Percentiles rank a stretch among this genome's conserved stretches.
phyloP scores from a whole-genome alignment of 768 basidiomycete genomes.

The Kwoniella dendrophila region DNA sequence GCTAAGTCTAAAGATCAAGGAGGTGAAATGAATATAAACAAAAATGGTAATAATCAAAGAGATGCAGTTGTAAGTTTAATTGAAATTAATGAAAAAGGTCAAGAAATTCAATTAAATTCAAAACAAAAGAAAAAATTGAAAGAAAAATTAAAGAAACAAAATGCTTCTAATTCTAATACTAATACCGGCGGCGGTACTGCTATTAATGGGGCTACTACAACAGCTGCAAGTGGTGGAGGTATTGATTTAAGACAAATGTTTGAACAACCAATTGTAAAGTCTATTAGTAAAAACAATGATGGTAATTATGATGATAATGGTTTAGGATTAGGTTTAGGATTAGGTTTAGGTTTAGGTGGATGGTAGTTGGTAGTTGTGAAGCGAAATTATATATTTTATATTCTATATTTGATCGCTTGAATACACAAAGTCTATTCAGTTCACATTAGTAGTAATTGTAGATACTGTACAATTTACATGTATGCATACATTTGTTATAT shows the following conservation, averaged over 20 bases:
- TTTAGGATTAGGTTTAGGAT: neutral
- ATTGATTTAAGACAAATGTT: constrained; percentile 30
- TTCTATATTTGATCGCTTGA: too few species aligned
- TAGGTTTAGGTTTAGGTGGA: constrained; percentile 45
- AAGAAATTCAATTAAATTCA: constrained; percentile 17
- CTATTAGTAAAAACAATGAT: neutral
- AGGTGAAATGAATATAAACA: neutral
- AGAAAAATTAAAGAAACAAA: constrained; percentile 20
- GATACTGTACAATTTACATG: too few species aligned
- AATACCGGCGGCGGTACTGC: too few species aligned
- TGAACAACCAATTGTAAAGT: constrained; percentile 6
- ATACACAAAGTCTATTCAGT: too few species aligned
- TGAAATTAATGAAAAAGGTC: constrained; percentile 29
- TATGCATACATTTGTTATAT: too few species aligned
- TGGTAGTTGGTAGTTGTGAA: constrained; percentile 29
- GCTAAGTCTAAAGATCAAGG: neutral
- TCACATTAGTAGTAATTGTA: too few species aligned
- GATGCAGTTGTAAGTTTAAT: constrained; percentile 40
- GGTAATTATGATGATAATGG: neutral
- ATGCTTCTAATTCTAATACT: too few species aligned
- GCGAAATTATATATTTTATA: too few species aligned
- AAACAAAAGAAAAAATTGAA: constrained; percentile 24
- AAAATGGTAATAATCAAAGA: neutral
- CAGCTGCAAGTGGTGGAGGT: constrained; percentile 5
- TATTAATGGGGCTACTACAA: neutral